phyloP scores from a whole-genome alignment of 441 rosid genomes.

The Jatropha multifida region DNA sequence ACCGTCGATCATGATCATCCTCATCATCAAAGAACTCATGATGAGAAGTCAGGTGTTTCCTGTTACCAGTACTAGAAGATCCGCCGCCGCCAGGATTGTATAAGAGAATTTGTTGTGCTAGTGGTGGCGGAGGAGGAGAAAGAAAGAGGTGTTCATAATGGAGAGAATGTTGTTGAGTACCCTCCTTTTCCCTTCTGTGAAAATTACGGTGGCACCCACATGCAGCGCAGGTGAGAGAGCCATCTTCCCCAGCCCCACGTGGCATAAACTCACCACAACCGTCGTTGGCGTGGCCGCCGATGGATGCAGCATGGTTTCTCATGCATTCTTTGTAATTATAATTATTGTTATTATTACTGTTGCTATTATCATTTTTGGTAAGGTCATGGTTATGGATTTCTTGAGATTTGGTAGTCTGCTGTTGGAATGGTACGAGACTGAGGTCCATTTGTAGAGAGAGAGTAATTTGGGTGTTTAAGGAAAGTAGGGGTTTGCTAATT shows the following conservation, averaged over 20 bases:
- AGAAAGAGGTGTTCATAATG: not conserved
- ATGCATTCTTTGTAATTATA: slow-evolving; percentile 66
- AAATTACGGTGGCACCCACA: slow-evolving; percentile 94
- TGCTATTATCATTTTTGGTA: no score
- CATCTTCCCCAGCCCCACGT: slow-evolving; percentile 57
- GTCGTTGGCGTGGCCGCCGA: slow-evolving; percentile 79
- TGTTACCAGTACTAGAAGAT: not conserved
- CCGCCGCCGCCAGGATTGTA: no score
- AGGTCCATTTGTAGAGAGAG: slow-evolving; percentile 14
- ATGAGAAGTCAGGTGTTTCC: not conserved
- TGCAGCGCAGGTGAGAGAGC: slow-evolving; percentile 77
- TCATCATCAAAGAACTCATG: not conserved
- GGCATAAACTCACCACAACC: slow-evolving; percentile 96
- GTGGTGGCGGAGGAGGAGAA: not conserved
- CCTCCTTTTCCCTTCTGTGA: slow-evolving; percentile 61
- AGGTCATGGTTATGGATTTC: not conserved
- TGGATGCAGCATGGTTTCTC: slow-evolving; percentile 76
- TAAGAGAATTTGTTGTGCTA: no score
- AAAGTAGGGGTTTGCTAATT: not conserved
- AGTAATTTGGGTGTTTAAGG: not conserved
- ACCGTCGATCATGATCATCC: slow-evolving; percentile 20
- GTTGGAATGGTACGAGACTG: slow-evolving; percentile 19
- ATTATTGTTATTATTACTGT: not conserved
- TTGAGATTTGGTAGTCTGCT: slow-evolving; percentile 3
- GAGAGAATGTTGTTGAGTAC: not conserved